Evolutionary conservation across 441 rosid species (phyloP).

Genomic region (Brassica hybrid): DNA sequence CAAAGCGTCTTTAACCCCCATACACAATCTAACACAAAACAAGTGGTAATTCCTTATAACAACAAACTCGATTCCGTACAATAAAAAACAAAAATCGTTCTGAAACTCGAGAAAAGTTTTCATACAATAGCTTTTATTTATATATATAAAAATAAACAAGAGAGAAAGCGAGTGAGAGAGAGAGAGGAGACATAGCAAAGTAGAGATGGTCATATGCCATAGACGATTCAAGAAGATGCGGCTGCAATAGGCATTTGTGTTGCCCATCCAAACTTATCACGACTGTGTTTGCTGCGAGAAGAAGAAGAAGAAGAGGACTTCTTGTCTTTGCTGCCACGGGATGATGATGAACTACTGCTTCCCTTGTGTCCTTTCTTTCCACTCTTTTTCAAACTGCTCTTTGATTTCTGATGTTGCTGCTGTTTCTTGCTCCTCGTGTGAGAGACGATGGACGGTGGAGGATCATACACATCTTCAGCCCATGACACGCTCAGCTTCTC

Average conservation of each 20-base stretch:
- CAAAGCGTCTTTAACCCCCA: no score
- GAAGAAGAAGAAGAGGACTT: slow-evolving; percentile 45
- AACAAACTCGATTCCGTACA: no score
- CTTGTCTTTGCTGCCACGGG: slow-evolving; percentile 62
- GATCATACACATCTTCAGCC: slow-evolving; percentile 97
- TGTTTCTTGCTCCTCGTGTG: slow-evolving; percentile 68
- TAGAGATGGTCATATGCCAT: slow-evolving; percentile 2
- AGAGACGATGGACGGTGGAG: slow-evolving; percentile 67
- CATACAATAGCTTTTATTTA: no score
- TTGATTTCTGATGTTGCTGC: slow-evolving; percentile 56
- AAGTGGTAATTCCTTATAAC: no score
- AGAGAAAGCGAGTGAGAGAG: no score
- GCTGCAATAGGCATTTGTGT: slow-evolving; percentile 38
- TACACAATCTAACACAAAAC: no score
- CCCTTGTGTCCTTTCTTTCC: slow-evolving; percentile 83
- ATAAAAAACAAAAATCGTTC: no score
- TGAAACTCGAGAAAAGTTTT: no score
- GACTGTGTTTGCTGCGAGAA: slow-evolving; percentile 38
- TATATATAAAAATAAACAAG: no score
- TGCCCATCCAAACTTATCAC: slow-evolving; percentile 36
- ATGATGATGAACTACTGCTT: slow-evolving; percentile 46
- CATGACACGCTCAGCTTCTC: slow-evolving; percentile 66
- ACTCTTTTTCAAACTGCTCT: slow-evolving; percentile 44
- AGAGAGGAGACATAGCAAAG: no score
- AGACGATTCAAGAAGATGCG: slow-evolving; percentile 33